phyloP scores from a whole-genome alignment of 441 rosid species.

The Breynia disticha region DNA sequence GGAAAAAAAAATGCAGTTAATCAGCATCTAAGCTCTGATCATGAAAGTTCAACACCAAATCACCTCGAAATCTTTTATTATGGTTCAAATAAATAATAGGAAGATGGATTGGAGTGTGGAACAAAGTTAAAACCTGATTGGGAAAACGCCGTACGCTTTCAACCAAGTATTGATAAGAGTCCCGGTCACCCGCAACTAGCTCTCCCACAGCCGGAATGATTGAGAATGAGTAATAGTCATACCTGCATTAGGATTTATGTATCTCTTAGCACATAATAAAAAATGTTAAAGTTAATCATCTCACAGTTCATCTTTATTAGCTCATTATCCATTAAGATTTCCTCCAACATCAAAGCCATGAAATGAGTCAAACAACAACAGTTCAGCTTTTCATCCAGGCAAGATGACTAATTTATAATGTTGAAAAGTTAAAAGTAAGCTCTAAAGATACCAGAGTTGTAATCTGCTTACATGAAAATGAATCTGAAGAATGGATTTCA shows the following conservation, averaged over 20 bases:
- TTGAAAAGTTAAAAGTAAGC: no score
- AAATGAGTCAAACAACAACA: no score
- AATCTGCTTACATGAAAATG: no score
- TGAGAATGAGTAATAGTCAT: conserved; percentile 70
- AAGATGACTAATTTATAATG: no score
- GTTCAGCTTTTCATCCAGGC: no score
- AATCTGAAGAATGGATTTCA: no score
- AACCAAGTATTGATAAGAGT: conserved; percentile 81
- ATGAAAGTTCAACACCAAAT: background rate
- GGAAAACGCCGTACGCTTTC: conserved; percentile 93
- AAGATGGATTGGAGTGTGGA: background rate
- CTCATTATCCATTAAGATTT: no score
- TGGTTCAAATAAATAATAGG: background rate
- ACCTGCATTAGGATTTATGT: conserved; percentile 36
- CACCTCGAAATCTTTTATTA: background rate
- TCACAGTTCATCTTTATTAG: no score
- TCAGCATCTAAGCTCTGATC: no score
- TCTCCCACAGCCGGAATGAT: conserved; percentile 75
- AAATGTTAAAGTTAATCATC: background rate
- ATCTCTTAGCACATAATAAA: background rate
- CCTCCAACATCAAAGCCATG: no score
- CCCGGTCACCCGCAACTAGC: conserved; percentile 68
- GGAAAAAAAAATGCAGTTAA: no score
- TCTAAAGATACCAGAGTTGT: no score
- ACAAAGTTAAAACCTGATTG: conserved; percentile 41